A percentile compares a stretch with the other conserved stretches of the same genome.
phyloP scores from a whole-genome alignment of 1,284 basidiomycete species.

The Filobasidium uniguttulatum region DNA sequence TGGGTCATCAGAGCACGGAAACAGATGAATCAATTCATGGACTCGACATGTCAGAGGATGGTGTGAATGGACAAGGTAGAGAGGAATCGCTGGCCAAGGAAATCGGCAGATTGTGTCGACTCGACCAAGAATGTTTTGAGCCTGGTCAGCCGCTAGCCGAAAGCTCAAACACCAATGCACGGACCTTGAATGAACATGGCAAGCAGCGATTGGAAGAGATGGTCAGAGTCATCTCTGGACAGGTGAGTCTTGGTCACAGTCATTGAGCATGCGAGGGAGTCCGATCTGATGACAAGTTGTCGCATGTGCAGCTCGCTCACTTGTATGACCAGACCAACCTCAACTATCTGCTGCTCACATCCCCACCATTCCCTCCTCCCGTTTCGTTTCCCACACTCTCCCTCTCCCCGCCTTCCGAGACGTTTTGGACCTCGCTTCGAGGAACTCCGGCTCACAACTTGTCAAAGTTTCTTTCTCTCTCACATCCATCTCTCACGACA shows the following conservation, averaged over 20 bases:
- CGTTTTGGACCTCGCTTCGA: slow-evolving; percentile 14
- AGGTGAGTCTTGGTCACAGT: slow-evolving; percentile 1
- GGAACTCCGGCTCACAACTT: slow-evolving; percentile 12
- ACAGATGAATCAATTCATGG: too few species aligned
- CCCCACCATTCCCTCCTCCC: slow-evolving; percentile 13
- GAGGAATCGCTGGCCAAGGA: neutral
- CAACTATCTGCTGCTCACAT: slow-evolving; percentile 15
- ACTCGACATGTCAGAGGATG: too few species aligned
- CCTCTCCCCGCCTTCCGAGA: slow-evolving; percentile 8
- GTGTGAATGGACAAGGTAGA: neutral
- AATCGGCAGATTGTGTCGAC: neutral
- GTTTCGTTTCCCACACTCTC: slow-evolving; percentile 11
- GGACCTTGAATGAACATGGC: slow-evolving; percentile 1
- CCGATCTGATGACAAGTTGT: too few species aligned
- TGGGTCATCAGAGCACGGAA: too few species aligned
- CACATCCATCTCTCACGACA: slow-evolving; percentile 13
- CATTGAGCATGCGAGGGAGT: neutral
- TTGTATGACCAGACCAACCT: slow-evolving; percentile 6
- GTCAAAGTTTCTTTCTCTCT: slow-evolving; percentile 15
- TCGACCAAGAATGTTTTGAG: too few species aligned
- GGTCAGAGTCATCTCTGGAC: slow-evolving; percentile 3
- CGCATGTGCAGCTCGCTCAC: slow-evolving; percentile 3
- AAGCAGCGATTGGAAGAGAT: slow-evolving; percentile 3
- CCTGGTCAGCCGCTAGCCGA: too few species aligned
- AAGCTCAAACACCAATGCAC: neutral